Base-by-base conservation (phyloP, 495 filamentous ascomycete genomes). In the Neohortaea acidophila region DNA sequence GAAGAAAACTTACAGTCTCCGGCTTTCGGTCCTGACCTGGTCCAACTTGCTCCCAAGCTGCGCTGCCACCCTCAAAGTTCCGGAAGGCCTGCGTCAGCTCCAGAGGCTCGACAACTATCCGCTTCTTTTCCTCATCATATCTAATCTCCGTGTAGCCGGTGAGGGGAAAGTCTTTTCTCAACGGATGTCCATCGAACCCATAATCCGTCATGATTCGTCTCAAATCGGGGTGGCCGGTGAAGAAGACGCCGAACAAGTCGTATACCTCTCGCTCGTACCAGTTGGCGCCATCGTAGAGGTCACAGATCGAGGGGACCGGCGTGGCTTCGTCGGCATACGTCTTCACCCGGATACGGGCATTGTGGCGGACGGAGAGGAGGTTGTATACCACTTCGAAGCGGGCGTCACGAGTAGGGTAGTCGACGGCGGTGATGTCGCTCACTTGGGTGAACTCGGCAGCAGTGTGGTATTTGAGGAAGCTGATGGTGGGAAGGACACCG, bases 361-460 rank as follows among this genome's bases (percentile, higher is more conserved):
- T 99, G 66, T 94, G 83, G 44, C 89, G 79, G 38, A 96, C 77
- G 49, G 83, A 92, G 44, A 99, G 76, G 41, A 96, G 48, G 65
- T 99, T 94, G 72, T 99, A 99, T 39, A 99, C 86, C 39, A 99
- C 70, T 67, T 99, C 91, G 60, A 99, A 99, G 43, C 91, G 83
- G 57, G 92, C 74, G 52, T 84, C 79, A 46, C 80, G 74, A 41
- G 87, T 93, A 3, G 91, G 91, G 64, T 84, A 99, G 62, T 99
- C 91, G 52, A 92, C 85, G 21, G 73, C 84, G 0, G 86, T 93
- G 59, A 99, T 84, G 55, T 86, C 82, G 51, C 77, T 79, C 45
- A 94, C 67, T 58, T 84, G 79, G 38, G 91, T 99, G 70, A 74
- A 99, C 60, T 99, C 91, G 55, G 89, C 86, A 27, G 91, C 76